These are phyloP conservation scores for Graphilbum sp. DNA, from an alignment of 2,329 filamentous ascomycete species.

Conservation along the genomic window DNA sequence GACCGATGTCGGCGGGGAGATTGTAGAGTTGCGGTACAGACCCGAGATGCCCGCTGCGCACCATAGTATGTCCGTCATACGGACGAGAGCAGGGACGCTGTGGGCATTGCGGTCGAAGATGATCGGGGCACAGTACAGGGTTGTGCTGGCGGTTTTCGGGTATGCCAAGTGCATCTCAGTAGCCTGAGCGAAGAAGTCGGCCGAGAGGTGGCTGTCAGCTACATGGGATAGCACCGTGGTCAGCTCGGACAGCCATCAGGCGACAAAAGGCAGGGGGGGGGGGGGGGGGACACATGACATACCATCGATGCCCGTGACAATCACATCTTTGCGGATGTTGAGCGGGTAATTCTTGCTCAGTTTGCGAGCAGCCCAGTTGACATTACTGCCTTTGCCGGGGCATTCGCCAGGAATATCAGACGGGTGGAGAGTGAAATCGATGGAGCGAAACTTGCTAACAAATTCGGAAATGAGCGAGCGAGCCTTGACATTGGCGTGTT, in stretches of 20 bases:
- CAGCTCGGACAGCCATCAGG: slow-evolving; percentile 5
- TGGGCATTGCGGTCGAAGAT: slow-evolving; percentile 62
- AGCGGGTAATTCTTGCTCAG: slow-evolving; percentile 44
- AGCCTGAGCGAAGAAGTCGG: slow-evolving; percentile 50
- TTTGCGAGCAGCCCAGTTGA: slow-evolving; percentile 53
- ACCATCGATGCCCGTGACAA: slow-evolving; percentile 61
- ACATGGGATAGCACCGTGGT: slow-evolving; percentile 10
- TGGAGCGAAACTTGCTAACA: slow-evolving; percentile 45
- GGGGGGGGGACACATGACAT: slow-evolving; percentile 16
- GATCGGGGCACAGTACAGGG: slow-evolving; percentile 53
- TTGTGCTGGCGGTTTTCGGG: slow-evolving; percentile 42
- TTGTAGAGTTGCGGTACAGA: slow-evolving; percentile 43
- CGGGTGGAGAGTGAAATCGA: slow-evolving; percentile 53
- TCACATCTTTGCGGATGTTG: slow-evolving; percentile 38
- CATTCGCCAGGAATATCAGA: slow-evolving; percentile 49
- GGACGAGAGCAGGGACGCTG: slow-evolving; percentile 48
- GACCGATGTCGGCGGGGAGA: slow-evolving; percentile 57
- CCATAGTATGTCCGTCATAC: slow-evolving; percentile 59
- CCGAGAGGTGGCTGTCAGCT: slow-evolving; percentile 57
- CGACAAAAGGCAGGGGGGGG: not conserved
- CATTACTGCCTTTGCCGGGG: slow-evolving; percentile 60
- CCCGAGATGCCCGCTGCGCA: slow-evolving; percentile 54
- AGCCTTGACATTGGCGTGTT: slow-evolving; percentile 43
- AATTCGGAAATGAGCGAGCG: slow-evolving; percentile 45
- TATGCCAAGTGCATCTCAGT: slow-evolving; percentile 44